phyloP scores from a whole-genome alignment of 805 yeast genomes.

The Kazachstania martiniae region DNA sequence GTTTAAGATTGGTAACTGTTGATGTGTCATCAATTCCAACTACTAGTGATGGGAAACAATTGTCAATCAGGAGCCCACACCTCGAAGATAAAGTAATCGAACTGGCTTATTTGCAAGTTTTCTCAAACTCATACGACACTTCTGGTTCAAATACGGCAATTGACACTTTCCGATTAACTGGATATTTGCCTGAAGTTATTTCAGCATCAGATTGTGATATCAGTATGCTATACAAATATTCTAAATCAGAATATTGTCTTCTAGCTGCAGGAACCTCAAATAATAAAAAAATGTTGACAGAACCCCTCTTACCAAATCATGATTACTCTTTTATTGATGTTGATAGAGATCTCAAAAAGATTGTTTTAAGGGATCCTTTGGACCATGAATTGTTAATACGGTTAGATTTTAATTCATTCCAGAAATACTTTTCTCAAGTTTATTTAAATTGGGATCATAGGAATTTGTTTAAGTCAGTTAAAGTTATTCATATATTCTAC shows the following conservation, averaged over 20 bases:
- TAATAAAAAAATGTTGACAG: constrained; percentile 21
- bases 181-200: constrained; percentile 62
- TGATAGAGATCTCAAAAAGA: constrained; percentile 7
- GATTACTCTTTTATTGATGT: constrained; percentile 56
- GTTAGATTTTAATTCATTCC: constrained; percentile 17
- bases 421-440: constrained; percentile 35
- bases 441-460: constrained; percentile 60
- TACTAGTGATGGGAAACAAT: constrained; percentile 6
- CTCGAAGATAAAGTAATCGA: constrained; percentile 39
- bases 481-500: constrained; percentile 24
- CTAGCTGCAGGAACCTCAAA: constrained; percentile 63
- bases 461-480: constrained; percentile 14
- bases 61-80: constrained; percentile 10
- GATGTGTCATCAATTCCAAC: constrained; percentile 15
- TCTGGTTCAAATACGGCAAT: constrained; percentile 67
- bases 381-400: constrained; percentile 4
- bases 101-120: constrained; percentile 56
- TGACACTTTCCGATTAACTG: constrained; percentile 54
- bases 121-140: constrained; percentile 48
- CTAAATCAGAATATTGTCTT: constrained; percentile 25
- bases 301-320: constrained; percentile 42
- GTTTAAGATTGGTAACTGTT: constrained; percentile 16
- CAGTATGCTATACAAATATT: constrained; percentile 14
- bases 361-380: constrained; percentile 37
- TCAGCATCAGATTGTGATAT: constrained; percentile 26